phyloP scores from a whole-genome alignment of 2,329 filamentous ascomycete species.

The Xylariaceae sp. region DNA sequence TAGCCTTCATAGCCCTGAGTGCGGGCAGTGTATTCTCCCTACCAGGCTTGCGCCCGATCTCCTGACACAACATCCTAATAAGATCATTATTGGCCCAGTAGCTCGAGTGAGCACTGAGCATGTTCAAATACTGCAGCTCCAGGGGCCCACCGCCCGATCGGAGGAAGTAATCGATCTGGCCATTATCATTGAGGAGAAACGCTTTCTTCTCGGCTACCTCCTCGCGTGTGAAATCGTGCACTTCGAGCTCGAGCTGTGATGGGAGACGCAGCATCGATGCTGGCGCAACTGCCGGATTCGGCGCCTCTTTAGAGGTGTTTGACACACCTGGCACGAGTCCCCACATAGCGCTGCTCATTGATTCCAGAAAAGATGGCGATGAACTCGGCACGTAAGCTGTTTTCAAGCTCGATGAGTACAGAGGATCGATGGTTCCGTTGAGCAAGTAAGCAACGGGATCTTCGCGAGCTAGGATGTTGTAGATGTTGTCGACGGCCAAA shows the following conservation, averaged over 20 bases:
- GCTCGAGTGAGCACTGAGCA: slow-evolving; percentile 90
- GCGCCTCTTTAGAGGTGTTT: slow-evolving; percentile 28
- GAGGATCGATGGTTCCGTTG: slow-evolving; percentile 81
- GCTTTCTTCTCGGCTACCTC: slow-evolving; percentile 88
- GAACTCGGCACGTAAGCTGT: slow-evolving; percentile 73
- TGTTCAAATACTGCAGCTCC: slow-evolving; percentile 94
- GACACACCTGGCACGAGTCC: slow-evolving; percentile 53
- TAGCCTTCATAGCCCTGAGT: slow-evolving; percentile 54
- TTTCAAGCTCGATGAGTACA: slow-evolving; percentile 72
- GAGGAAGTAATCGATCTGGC: slow-evolving; percentile 88
- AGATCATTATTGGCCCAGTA: slow-evolving; percentile 90
- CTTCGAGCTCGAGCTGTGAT: slow-evolving; percentile 80
- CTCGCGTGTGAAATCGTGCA: slow-evolving; percentile 89
- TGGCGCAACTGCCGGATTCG: slow-evolving; percentile 28
- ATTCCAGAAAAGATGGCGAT: slow-evolving; percentile 58
- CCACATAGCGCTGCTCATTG: slow-evolving; percentile 57
- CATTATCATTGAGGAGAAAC: slow-evolving; percentile 87
- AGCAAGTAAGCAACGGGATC: slow-evolving; percentile 84
- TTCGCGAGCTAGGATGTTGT: slow-evolving; percentile 74
- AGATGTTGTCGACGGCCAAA: slow-evolving; percentile 89
- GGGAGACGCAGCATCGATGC: slow-evolving; percentile 47
- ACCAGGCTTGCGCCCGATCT: slow-evolving; percentile 73
- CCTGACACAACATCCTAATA: slow-evolving; percentile 81
- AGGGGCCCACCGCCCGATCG: slow-evolving; percentile 78
- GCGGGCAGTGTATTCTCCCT: slow-evolving; percentile 52